A percentile compares a stretch with the other conserved stretches of the same genome.
Conservation (phyloP, 495 filamentous ascomycete genomes). For the Cryomyces antarcticus region DNA sequence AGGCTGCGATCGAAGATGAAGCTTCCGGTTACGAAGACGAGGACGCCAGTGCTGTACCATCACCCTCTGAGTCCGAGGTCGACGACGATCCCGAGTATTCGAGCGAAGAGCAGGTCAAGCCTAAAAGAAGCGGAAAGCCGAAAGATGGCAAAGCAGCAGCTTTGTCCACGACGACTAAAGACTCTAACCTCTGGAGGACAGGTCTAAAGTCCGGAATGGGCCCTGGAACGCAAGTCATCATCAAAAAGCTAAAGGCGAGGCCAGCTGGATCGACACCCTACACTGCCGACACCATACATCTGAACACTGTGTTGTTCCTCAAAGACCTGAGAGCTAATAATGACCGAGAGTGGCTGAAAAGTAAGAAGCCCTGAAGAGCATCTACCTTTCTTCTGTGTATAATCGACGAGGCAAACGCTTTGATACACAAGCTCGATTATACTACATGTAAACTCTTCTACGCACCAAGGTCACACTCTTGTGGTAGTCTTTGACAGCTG, state of each 20-base stretch:
- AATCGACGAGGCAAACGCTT: no score
- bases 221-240: constrained; percentile 41
- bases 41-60: constrained; percentile 8
- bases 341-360: constrained; percentile 61
- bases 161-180: constrained; percentile 14
- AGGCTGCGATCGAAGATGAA: constrained; percentile 11
- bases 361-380: constrained; percentile 21
- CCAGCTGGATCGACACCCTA: constrained; percentile 46
- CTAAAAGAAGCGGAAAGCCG: constrained; percentile 10
- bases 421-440: no score
- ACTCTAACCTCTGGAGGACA: constrained; percentile 35
- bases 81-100: constrained; percentile 11
- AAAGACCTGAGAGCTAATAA: constrained; percentile 59
- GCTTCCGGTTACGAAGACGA: constrained; percentile 21
- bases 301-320: constrained; percentile 65
- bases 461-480: neutral
- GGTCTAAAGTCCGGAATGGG: constrained; percentile 35
- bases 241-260: constrained; percentile 48
- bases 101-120: constrained; percentile 14
- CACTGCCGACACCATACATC: constrained; percentile 47
- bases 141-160: constrained; percentile 5
- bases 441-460: no score
- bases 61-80: constrained; percentile 11
- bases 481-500: neutral
- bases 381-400: neutral